phyloP scores from a whole-genome alignment of 2,329 filamentous ascomycete genomes.

The Pseudogymnoascus pannorum region DNA sequence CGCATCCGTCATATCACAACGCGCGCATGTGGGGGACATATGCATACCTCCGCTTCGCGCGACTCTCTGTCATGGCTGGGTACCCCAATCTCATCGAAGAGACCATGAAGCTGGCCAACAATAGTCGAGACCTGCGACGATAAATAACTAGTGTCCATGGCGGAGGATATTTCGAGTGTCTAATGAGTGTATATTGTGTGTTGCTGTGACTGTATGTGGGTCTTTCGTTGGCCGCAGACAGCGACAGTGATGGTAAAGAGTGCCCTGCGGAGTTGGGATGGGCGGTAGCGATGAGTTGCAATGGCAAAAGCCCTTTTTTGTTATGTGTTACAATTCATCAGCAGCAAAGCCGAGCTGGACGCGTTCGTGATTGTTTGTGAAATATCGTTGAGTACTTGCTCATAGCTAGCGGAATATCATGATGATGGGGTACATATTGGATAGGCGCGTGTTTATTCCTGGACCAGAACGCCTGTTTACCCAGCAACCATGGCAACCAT shows the following conservation, averaged over 20 bases:
- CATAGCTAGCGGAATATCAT: neutral
- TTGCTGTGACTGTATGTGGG: constrained; percentile 6
- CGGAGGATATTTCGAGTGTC: neutral
- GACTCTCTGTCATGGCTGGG: constrained; percentile 84
- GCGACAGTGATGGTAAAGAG: neutral
- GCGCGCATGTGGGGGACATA: neutral
- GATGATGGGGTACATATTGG: constrained; percentile 7
- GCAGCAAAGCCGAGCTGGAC: neutral
- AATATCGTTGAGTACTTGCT: neutral
- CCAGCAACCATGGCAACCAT: constrained; percentile 8
- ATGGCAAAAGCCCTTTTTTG: constrained; percentile 1
- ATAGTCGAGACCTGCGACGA: constrained; percentile 93
- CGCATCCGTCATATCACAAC: constrained; percentile 18
- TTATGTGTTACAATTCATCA: constrained; percentile 9
- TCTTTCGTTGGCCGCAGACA: neutral
- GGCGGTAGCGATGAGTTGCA: constrained; percentile 2
- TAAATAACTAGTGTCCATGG: constrained; percentile 86
- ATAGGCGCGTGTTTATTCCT: constrained; percentile 6
- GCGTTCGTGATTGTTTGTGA: constrained; percentile 5
- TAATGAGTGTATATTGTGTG: neutral
- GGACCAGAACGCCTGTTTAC: constrained; percentile 7
- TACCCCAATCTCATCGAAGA: constrained; percentile 98
- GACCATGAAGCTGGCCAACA: constrained; percentile 82
- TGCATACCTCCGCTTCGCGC: constrained; percentile 73
- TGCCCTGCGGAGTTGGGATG: neutral